A percentile compares a stretch with the other conserved stretches of the same genome.
These are phyloP conservation scores for Acanthamoeba culbertsoni DNA, from an alignment of 208 protist genomes.

Conservation along the genomic window DNA sequence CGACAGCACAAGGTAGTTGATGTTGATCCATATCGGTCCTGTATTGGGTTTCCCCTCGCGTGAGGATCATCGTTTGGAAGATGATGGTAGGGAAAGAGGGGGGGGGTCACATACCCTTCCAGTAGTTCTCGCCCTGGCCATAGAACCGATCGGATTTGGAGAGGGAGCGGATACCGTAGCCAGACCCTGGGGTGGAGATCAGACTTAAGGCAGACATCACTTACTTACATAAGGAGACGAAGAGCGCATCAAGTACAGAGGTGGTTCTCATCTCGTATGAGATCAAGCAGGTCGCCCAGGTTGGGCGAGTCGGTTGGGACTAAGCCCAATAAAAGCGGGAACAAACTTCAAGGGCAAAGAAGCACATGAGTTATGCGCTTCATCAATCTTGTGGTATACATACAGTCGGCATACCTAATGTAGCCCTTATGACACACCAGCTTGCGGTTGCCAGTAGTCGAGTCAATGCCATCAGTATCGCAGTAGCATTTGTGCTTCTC, in stretches of 20 bases:
- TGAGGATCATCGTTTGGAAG: not conserved
- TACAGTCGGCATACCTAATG: not conserved
- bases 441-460: not conserved
- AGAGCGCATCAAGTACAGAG: constrained; percentile 61
- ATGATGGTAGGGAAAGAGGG: too few species aligned
- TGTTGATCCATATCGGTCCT: constrained; percentile 88
- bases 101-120: constrained; percentile 85
- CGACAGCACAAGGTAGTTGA: constrained; percentile 86
- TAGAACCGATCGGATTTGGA: constrained; percentile 57
- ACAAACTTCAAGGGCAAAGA: constrained; percentile 81
- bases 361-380: too few species aligned
- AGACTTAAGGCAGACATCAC: not conserved
- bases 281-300: constrained; percentile 46
- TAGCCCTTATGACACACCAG: constrained; percentile 35
- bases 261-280: constrained; percentile 60
- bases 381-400: too few species aligned
- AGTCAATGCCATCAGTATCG: not conserved
- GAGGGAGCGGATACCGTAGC: constrained; percentile 44
- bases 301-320: constrained; percentile 42
- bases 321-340: constrained; percentile 81
- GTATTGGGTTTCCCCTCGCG: not conserved
- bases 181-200: not conserved
- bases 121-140: constrained; percentile 86
- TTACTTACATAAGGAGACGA: not conserved
- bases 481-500: constrained; percentile 15